A percentile compares a stretch with the other conserved stretches of the same genome.
These are phyloP conservation scores for Papiliotrema flavescens DNA, from an alignment of 1,284 basidiomycete species.

Conservation along the genomic window DNA sequence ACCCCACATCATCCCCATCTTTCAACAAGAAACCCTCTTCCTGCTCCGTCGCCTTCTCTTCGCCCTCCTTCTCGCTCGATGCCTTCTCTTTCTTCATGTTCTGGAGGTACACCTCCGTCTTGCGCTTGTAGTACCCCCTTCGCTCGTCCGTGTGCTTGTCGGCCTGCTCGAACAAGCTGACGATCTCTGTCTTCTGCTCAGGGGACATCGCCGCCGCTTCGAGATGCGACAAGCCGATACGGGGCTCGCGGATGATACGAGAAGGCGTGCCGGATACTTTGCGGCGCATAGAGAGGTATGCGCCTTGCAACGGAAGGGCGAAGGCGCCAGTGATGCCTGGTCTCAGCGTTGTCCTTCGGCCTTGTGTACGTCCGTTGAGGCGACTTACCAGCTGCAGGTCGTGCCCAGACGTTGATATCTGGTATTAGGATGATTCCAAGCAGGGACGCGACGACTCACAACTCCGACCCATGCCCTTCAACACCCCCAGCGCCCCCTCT, in stretches of 20 bases:
- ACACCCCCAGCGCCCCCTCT: constrained; percentile 53
- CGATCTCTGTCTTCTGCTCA: constrained; percentile 44
- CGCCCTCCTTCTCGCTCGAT: neutral
- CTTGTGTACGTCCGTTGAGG: too few relatives aligned
- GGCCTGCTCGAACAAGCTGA: constrained; percentile 50
- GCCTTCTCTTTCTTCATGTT: constrained; percentile 7
- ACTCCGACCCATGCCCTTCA: constrained; percentile 55
- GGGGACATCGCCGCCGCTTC: constrained; percentile 6
- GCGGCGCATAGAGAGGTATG: constrained; percentile 48
- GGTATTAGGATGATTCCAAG: neutral
- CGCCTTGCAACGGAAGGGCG: constrained; percentile 52
- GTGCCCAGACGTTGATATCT: constrained; percentile 52
- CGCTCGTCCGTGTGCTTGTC: constrained; percentile 40
- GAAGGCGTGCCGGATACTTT: constrained; percentile 22
- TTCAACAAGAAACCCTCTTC: neutral
- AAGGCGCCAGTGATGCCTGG: constrained; percentile 52
- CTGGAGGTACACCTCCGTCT: constrained; percentile 38
- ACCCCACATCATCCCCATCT: constrained; percentile 19
- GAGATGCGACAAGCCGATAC: constrained; percentile 13
- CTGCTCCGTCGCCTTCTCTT: neutral
- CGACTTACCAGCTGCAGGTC: constrained; percentile 50
- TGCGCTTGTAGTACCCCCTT: constrained; percentile 41
- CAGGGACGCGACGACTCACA: constrained; percentile 42
- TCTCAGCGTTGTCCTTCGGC: neutral
- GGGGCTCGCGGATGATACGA: constrained; percentile 21